A percentile compares a stretch with the other conserved stretches of the same genome.
Evolutionary conservation across 2,329 filamentous ascomycete genomes (phyloP).

Genomic region (Aureobasidium sp.): DNA sequence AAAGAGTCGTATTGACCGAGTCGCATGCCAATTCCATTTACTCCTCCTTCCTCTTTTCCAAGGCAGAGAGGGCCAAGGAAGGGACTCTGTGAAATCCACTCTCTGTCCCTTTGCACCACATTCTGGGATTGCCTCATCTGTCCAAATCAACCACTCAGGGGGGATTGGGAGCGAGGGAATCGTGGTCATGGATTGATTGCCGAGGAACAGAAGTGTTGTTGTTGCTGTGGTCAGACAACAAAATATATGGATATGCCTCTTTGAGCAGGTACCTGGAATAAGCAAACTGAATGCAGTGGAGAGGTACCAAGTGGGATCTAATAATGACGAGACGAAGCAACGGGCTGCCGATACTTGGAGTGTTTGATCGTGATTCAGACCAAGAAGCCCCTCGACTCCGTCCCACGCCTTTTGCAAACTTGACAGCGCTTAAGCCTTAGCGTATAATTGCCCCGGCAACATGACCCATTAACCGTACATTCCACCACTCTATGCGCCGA

Average conservation of each 20-base stretch:
- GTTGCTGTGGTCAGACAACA: neutral
- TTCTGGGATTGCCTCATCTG: neutral
- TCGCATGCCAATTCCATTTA: neutral
- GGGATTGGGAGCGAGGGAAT: neutral
- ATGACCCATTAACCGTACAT: neutral
- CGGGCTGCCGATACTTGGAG: neutral
- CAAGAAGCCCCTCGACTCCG: neutral
- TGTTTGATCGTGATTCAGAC: constrained; percentile 4
- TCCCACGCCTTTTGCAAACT: constrained; percentile 11
- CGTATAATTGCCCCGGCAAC: constrained; percentile 9
- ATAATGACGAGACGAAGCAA: constrained; percentile 5
- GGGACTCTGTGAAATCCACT: neutral
- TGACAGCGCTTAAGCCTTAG: constrained; percentile 7
- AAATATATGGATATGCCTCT: neutral
- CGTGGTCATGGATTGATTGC: neutral
- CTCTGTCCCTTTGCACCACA: neutral
- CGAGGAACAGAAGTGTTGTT: neutral
- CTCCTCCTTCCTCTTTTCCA: neutral
- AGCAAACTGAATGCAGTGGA: neutral
- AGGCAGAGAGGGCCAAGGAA: constrained; percentile 1
- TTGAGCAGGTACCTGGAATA: neutral
- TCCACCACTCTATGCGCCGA: constrained; percentile 10
- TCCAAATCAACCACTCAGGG: neutral
- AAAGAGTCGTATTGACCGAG: neutral
- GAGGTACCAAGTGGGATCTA: neutral